Evolutionary conservation across 495 filamentous ascomycete species (phyloP), one percentile per base, ranked within the genome.

Genomic region (Penicillium subrubescens): DNA sequence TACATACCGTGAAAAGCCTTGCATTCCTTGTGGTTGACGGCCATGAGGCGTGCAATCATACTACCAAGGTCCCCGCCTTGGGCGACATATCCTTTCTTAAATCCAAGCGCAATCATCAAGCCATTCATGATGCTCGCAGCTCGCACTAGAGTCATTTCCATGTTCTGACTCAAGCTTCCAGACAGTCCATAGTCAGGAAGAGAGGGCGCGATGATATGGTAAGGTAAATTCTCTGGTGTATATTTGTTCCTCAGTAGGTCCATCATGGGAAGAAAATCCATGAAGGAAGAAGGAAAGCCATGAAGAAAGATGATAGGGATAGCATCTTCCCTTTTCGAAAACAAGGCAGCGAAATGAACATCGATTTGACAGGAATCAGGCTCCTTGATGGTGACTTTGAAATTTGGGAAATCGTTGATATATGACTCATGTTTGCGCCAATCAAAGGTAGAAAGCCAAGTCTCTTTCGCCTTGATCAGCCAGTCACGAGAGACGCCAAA

Each of bases 31-130:
- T 70, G 68, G 0, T 64, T 29, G 2, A 59, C 67, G 2, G 71
- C 72, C 59, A 87, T 50, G 1, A 77, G 57, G 21, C 79, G 70
- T 0, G 79, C 75, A 25, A 88, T 41, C 14, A 74, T 64, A 59
- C 78, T 77, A 2, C 87, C 88, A 23, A 88, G 72, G 67, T 90
- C 86, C 11, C 87, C 87, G 2, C 87, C 87, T 66, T 87, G 83
- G 0, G 76, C 80, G 35, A 88, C 65, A 64, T 89, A 89, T 5
- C 80, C 83, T 14, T 71, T 63, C 3, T 70, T 72, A 55, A 88
- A 86, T 0, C 86, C 86, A 8, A 88, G 73, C 5, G 77, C 76
- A 12, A 77, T 64, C 84, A 88, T 87, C 17, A 89, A 64, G 34
- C 79, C 66, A 69, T 88, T 73, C 34, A 88, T 68, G 37, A 87